Base-by-base conservation (phyloP, 2,329 filamentous ascomycete species). In the Ilyonectria destructans region DNA sequence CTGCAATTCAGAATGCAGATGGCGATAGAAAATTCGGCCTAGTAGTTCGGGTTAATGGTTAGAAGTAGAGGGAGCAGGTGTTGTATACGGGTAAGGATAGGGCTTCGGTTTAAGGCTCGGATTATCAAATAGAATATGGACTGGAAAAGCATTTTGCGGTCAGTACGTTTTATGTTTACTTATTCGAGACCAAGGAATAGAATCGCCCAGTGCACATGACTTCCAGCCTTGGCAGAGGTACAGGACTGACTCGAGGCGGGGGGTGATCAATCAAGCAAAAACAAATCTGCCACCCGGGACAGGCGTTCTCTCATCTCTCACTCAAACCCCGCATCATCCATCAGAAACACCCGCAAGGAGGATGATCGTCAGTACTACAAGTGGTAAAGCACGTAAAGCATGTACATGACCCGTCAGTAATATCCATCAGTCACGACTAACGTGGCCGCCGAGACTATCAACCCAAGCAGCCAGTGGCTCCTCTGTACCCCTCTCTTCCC, bases 401-500 rank as follows among this genome's bases (percentile, higher is more conserved):
- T n/a, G 6, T 8, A 43, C 40, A 43, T 17, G 17, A n/a, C 8
- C 15, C 15, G 40, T 43, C 40, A 43, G 37, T 40, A 13, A 15
- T 15, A 17, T n/a, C 37, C 37, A 40, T 40, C 37, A 15, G 37
- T 40, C 37, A 40, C 37, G 17, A 43, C 8, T 43, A 43, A n/a
- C 40, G 40, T 43, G 19, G 45, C 45, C 9, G 5, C 10, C 45
- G 45, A 46, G 19, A 23, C 9, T 19, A 23, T 46, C 45, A 46
- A 13, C 4, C 45, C 45, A 46, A 46, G 45, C 45, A 10, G 45
- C 19, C 45, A 8, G 45, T 23, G 19, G 45, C n/a, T n/a, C 3
- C 45, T 23, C 19, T 23, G 45, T 40, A 56, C 33, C 40, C 40
- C 55, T 33, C 55, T 37, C 40, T 33, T 35, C 31, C n/a, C 19